Evolutionary conservation across 441 rosid species (phyloP), one percentile per base, ranked within the genome.

Genomic region (Manihot esculenta): DNA sequence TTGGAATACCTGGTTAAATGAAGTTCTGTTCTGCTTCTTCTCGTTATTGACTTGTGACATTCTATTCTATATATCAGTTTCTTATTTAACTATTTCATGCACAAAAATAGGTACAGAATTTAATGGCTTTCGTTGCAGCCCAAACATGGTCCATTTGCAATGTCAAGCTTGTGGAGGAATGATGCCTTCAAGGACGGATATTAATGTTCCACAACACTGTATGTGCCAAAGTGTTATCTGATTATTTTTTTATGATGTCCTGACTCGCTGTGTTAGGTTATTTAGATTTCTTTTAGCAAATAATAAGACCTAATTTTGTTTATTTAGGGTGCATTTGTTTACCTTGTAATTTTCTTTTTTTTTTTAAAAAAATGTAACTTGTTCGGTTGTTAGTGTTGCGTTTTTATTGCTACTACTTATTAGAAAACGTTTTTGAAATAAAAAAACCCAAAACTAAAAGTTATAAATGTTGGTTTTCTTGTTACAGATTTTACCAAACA

Each of bases 101-200:
- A 64, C 64, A 41, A 66, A 45, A 74, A 10, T 72, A 94, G 96
- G 83, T 65, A 77, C 82, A 48, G 80, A 61, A 70, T 69, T 75
- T 74, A 78, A 81, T 76, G 91, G 92, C 47, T 92, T 90, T 76
- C 81, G 49, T 49, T 94, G 99, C 83, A 81, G 84, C 76, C 83
- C 20, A 64, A 79, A 78, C 68, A 85, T 86, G 47, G 80, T 87
- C 23, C 97, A 94, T 80, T 71, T 89, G 75, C 96, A 85, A 76
- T 94, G 99, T 72, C 96, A 90, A 66, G 77, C 82, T 66, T 90
- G 98, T 78, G 85, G 89, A 58, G 94, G 93, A 79, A 83, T 87
- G 94, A 84, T 92, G 93, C 98, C 97, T 74, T 85, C 82, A 18
- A 86, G 99, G 81, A 48, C 81, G 67, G 85, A 85, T 74, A 69